These are phyloP conservation scores for Amaranthus hypochondriacus DNA, from an alignment of 148 eudicot species.

Conservation along the genomic window DNA sequence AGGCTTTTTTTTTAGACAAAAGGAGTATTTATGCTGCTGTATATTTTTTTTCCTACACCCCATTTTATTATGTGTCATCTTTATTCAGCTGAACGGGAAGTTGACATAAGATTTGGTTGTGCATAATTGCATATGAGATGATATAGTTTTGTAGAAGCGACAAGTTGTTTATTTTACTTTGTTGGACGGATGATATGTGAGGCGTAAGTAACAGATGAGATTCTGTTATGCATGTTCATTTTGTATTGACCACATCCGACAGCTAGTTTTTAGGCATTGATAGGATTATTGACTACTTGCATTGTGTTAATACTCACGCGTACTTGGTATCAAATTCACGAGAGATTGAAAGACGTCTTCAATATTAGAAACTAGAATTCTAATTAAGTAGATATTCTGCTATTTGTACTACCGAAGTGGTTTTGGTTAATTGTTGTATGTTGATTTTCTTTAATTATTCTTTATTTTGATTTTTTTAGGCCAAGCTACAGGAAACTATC, in stretches of 20 bases:
- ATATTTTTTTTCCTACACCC: too few species aligned
- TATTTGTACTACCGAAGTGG: background rate
- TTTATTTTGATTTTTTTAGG: conserved; percentile 28
- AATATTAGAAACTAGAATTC: background rate
- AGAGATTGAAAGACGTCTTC: background rate
- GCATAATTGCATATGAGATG: too few species aligned
- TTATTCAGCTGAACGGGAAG: too few species aligned
- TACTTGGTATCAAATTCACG: too few species aligned
- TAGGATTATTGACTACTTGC: background rate
- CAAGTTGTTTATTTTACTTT: too few species aligned
- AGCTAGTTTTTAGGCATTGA: background rate
- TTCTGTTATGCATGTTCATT: background rate
- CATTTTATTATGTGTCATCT: too few species aligned
- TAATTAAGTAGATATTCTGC: background rate
- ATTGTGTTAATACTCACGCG: background rate
- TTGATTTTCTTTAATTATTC: background rate
- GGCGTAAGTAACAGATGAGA: background rate
- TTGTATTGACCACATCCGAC: background rate
- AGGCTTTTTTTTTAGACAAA: too few species aligned
- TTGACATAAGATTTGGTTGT: too few species aligned
- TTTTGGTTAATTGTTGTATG: background rate
- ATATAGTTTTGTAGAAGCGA: too few species aligned
- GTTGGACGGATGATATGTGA: too few species aligned
- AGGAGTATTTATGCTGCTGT: too few species aligned
- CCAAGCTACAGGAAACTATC: conserved; percentile 97